These are phyloP conservation scores for Arthrobotrys musiformis DNA, from an alignment of 2,329 filamentous ascomycete genomes.

Conservation along the genomic window DNA sequence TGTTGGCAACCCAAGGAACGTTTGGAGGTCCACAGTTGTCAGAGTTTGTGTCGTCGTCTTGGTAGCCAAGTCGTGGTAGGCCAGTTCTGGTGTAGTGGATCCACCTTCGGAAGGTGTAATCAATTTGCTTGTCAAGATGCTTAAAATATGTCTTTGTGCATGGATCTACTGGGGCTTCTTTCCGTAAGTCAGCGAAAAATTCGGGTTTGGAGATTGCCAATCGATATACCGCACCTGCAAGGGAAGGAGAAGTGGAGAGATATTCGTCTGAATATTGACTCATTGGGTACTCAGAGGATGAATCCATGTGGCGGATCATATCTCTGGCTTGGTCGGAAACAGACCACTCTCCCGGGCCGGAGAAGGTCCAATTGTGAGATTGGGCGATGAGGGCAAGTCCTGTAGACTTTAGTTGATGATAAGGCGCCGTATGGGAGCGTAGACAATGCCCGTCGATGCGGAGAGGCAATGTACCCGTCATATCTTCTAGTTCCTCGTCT, in stretches of 20 bases:
- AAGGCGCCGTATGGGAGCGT: slow-evolving; percentile 10
- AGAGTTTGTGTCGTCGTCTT: slow-evolving; percentile 27
- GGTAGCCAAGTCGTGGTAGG: slow-evolving; percentile 25
- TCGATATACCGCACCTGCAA: slow-evolving; percentile 54
- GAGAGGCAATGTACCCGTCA: slow-evolving; percentile 18
- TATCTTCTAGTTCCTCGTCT: slow-evolving; percentile 3
- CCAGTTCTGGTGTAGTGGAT: slow-evolving; percentile 49
- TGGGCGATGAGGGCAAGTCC: slow-evolving; percentile 30
- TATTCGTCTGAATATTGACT: slow-evolving; percentile 44
- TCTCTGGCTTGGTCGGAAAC: slow-evolving; percentile 27
- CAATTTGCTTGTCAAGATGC: slow-evolving; percentile 12
- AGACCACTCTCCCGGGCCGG: slow-evolving; percentile 26
- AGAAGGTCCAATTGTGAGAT: slow-evolving; percentile 25
- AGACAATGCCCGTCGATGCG: slow-evolving; percentile 42
- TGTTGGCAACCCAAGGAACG: slow-evolving; percentile 21
- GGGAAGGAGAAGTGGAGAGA: slow-evolving; percentile 28
- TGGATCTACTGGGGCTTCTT: slow-evolving; percentile 45
- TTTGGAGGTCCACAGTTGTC: slow-evolving; percentile 36
- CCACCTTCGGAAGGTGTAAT: slow-evolving; percentile 39
- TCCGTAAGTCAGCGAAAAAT: slow-evolving; percentile 52
- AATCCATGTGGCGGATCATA: slow-evolving; percentile 47
- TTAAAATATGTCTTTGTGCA: slow-evolving; percentile 42
- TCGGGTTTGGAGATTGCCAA: slow-evolving; percentile 46
- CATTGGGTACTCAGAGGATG: background rate
- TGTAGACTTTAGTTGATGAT: slow-evolving; percentile 19